Conservation (phyloP, 768 basidiomycete genomes). For the Myochromella boudieri region DNA sequence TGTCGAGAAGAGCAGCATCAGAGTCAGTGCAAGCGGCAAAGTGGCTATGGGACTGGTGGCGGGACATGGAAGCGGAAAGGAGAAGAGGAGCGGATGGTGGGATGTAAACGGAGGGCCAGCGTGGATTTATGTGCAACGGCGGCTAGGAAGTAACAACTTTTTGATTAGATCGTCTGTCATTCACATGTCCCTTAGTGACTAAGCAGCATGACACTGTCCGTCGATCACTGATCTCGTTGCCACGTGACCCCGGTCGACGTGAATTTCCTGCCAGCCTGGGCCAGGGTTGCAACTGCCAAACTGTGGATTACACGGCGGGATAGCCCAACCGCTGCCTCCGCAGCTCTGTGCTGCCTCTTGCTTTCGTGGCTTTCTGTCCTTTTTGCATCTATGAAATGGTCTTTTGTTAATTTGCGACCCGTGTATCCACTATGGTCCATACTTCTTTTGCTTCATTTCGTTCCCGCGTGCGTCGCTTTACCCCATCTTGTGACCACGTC, state of each 20-base stretch:
- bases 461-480: constrained; percentile 7
- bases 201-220: neutral
- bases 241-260: too few species aligned
- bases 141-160: constrained; percentile 2
- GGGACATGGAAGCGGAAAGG: constrained; percentile 15
- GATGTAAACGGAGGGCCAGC: neutral
- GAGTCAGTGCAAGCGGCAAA: constrained; percentile 27
- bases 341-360: neutral
- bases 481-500: neutral
- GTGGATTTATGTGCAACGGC: constrained; percentile 16
- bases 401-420: constrained; percentile 2
- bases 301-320: too few species aligned
- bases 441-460: constrained; percentile 2
- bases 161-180: constrained; percentile 13
- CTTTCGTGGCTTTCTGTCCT: neutral
- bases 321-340: too few species aligned
- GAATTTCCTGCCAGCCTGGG: too few species aligned
- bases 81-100: constrained; percentile 6
- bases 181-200: constrained; percentile 2
- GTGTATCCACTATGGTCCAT: neutral
- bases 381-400: neutral
- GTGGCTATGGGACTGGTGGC: constrained; percentile 17
- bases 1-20: constrained; percentile 65
- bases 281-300: too few species aligned
- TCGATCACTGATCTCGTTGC: too few species aligned